Percentiles rank a stretch among this genome's conserved stretches.
Conservation (phyloP, 768 basidiomycete genomes). For the Leccinum disarticulatum region DNA sequence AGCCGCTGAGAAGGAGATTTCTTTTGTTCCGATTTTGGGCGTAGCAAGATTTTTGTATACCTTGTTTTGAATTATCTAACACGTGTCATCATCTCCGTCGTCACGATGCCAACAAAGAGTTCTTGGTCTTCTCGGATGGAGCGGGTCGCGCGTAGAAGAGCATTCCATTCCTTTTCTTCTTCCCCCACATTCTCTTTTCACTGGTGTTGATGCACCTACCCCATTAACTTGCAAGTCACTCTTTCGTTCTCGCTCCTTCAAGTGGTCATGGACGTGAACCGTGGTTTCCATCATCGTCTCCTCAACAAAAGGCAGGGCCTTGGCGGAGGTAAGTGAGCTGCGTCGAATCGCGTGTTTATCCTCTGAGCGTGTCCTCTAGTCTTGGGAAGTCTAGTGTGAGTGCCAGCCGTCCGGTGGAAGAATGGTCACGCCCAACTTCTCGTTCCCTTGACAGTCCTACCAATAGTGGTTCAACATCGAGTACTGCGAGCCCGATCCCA, state of each 20-base stretch:
- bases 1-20: slow-evolving; percentile 29
- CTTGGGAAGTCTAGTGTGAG: slow-evolving; percentile 25
- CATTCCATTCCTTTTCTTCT: background rate
- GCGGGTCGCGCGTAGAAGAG: background rate
- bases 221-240: slow-evolving; percentile 17
- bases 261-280: slow-evolving; percentile 21
- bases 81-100: background rate
- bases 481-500: background rate
- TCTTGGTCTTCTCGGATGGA: background rate
- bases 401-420: background rate
- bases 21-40: background rate
- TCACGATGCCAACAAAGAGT: slow-evolving; percentile 33
- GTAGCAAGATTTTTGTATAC: slow-evolving; percentile 1
- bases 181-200: background rate
- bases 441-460: slow-evolving; percentile 9
- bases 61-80: slow-evolving; percentile 1
- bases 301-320: slow-evolving; percentile 29
- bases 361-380: slow-evolving; percentile 10
- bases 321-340: slow-evolving; percentile 26
- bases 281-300: slow-evolving; percentile 18
- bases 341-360: background rate
- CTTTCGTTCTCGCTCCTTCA: slow-evolving; percentile 24
- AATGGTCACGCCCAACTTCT: background rate
- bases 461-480: slow-evolving; percentile 3
- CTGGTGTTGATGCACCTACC: slow-evolving; percentile 10